These are phyloP conservation scores for Huntiella moniliformis DNA, from an alignment of 2,329 filamentous ascomycete species.

Conservation along the genomic window DNA sequence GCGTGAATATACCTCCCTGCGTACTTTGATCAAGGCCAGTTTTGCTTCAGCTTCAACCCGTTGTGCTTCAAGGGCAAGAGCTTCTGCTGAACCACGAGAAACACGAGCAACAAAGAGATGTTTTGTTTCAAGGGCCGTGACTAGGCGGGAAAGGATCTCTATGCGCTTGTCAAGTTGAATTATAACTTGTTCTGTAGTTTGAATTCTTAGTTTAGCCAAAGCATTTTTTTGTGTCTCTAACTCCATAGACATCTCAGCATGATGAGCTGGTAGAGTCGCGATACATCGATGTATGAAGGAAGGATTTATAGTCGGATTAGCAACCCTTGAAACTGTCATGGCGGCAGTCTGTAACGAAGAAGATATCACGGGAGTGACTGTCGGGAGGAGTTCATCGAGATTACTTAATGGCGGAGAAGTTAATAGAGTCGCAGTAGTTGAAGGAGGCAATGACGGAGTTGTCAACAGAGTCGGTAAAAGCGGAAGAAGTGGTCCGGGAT, in stretches of 20 bases:
- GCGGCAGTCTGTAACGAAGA: constrained; percentile 30
- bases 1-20: constrained; percentile 26
- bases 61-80: constrained; percentile 26
- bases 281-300: constrained; percentile 40
- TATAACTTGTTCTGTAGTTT: constrained; percentile 16
- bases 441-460: constrained; percentile 19
- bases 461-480: constrained; percentile 31
- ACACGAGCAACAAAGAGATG: constrained; percentile 32
- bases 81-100: constrained; percentile 30
- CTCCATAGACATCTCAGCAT: constrained; percentile 20
- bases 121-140: constrained; percentile 35
- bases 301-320: constrained; percentile 29
- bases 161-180: constrained; percentile 21
- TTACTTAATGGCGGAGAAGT: constrained; percentile 29
- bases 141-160: constrained; percentile 22
- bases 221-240: constrained; percentile 17
- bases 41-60: constrained; percentile 22
- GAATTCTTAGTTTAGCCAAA: constrained; percentile 23
- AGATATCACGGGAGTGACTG: constrained; percentile 29
- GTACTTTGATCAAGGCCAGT: constrained; percentile 19
- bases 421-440: constrained; percentile 26
- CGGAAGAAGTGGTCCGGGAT: constrained; percentile 23
- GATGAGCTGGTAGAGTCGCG: constrained; percentile 25
- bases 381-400: constrained; percentile 29
- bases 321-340: constrained; percentile 25